Base-by-base conservation (phyloP, 441 rosid species). In the Gossypium lobatum region DNA sequence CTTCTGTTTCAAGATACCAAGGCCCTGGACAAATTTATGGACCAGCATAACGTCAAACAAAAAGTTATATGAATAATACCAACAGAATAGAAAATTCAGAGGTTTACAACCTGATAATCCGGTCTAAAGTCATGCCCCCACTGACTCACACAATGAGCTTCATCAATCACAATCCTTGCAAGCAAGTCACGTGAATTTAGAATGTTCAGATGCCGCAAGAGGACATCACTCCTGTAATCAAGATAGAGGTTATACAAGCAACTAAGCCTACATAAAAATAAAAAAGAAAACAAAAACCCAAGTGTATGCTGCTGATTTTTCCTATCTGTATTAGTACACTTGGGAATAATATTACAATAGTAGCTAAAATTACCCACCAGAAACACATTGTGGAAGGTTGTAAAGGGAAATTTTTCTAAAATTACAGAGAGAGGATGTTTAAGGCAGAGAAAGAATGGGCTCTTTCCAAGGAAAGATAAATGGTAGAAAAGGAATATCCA, bases 111-210 rank as follows among this genome's bases (percentile, higher is more conserved):
- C 98, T 91, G 97, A 84, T 94, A 94, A 83, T 94, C 98, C 16
- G 98, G 97, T 83, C 98, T 90, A 85, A 94, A 94, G 83, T 94
- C 98, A 83, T 94, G 98, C 18, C 98, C 98, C 98, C 98, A 94
- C 82, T 94, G 98, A 83, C 98, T 94, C 82, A 94, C 97, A 77
- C 98, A 94, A 64, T 94, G 98, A 75, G 98, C 98, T 89, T 94
- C 98, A 78, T 94, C 98, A 79, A 94, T 94, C 64, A 94, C 98
- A 83, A 94, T 86, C 87, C 98, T 89, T 45, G 96, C 89, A 80
- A 94, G 95, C 82, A 92, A 73, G 64, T 84, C 87, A 78, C 93
- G 92, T 68, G 90, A 79, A 83, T 87, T 88, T 82, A 94, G 85
- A 81, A 78, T 85, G 72, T 89, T 95, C 83, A 94, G 84, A 26